Percentiles rank a stretch among this genome's conserved stretches.
Evolutionary conservation across 1,284 basidiomycete species (phyloP).

Genomic region (Austroboletus niveus): DNA sequence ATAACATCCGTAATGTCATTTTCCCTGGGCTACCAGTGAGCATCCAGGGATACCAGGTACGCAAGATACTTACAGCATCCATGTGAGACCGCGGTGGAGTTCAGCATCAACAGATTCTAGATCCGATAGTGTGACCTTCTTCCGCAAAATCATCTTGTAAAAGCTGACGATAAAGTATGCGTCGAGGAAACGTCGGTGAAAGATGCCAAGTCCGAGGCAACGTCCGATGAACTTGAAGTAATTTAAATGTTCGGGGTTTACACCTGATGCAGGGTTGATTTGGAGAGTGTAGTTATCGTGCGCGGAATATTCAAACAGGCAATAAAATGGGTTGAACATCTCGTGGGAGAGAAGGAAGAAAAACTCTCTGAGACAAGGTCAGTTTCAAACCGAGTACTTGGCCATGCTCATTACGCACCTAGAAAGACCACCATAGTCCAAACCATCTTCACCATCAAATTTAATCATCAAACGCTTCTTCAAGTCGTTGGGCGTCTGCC

Average conservation of each 20-base stretch:
- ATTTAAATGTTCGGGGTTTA: constrained; percentile 95
- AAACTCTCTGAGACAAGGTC: constrained; percentile 51
- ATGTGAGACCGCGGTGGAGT: constrained; percentile 84
- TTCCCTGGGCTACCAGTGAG: constrained; percentile 46
- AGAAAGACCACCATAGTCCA: constrained; percentile 93
- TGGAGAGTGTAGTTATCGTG: constrained; percentile 97
- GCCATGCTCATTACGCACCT: constrained; percentile 47
- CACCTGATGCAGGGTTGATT: constrained; percentile 92
- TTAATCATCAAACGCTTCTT: constrained; percentile 98
- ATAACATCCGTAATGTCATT: constrained; percentile 91
- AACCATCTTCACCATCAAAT: constrained; percentile 94
- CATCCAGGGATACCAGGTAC: constrained; percentile 2
- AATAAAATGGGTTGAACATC: constrained; percentile 96
- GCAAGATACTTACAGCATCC: constrained; percentile 75
- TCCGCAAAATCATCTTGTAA: constrained; percentile 97
- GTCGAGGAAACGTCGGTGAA: constrained; percentile 94
- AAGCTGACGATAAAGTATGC: constrained; percentile 97
- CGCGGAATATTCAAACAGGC: constrained; percentile 94
- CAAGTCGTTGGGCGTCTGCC: constrained; percentile 88
- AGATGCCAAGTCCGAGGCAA: constrained; percentile 88
- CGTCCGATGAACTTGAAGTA: constrained; percentile 98
- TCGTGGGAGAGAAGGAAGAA: constrained; percentile 95
- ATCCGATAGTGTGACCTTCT: constrained; percentile 84
- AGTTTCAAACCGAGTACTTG: constrained; percentile 10
- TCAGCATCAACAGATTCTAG: constrained; percentile 88